Evolutionary conservation across 345 rosid genomes (phyloP), one percentile per base, ranked within the genome.

Genomic region (Syzygium oleosum): DNA sequence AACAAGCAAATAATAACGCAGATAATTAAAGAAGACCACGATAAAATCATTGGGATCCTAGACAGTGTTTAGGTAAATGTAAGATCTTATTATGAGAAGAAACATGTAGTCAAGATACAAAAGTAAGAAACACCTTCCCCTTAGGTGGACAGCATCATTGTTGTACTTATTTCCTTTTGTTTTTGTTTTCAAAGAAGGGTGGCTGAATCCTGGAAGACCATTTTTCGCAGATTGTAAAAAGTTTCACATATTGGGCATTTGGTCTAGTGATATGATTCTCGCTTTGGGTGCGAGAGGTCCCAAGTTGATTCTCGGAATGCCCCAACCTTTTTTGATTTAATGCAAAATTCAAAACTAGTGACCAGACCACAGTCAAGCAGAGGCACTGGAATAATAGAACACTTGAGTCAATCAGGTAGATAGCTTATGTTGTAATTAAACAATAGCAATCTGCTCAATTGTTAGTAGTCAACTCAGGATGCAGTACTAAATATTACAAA

Each of bases 271-370:
- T 93, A 95, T 95, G 95, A 94, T 94, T 94, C 96, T 96, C 90
- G 94, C 97, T 96, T 94, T 90, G 97, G 96, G 96, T 94, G 98
- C 94, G 92, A 97, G 97, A 94, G 97, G 96, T 96, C 95, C 94
- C 90, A 92, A 95, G 96, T 95, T 94, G 91, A 95, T 95, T 95
- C 96, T 94, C 93, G 91, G 94, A 94, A 94, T 91, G 95, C 97
- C 46, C 95, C 95, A 7, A 5, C 2, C 25, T 19, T 68, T 61
- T 68, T 9, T 9, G 6, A 34, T 0, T 73, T 19, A 8, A 34
- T 68, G 25, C 80, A 68, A 19, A 68, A 68, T 68, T 52, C 0
- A 25, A 41, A 34, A 68, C 7, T 5, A 43, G 46, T 43, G 46
- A 43, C 46, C 7, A 2, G 25, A 34, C 19, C 80, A 0, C 46